A percentile compares a stretch with the other conserved stretches of the same genome.
These are phyloP conservation scores for Fusarium mundagurra DNA, from an alignment of 2,329 filamentous ascomycete species.

Conservation along the genomic window DNA sequence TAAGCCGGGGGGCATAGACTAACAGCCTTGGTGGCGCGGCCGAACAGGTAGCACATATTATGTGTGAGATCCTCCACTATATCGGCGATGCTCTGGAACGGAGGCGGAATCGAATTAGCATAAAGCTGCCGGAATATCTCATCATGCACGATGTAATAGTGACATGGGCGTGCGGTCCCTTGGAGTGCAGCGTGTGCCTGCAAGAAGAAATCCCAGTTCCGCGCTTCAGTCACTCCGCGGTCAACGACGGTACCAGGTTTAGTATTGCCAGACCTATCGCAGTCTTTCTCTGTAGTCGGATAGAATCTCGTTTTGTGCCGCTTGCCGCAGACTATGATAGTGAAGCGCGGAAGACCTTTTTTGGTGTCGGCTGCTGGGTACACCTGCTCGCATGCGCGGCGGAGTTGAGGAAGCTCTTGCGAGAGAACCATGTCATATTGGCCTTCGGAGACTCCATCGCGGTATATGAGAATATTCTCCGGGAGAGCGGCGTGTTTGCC, in stretches of 20 bases:
- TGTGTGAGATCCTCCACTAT: not conserved
- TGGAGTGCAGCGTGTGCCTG: not conserved
- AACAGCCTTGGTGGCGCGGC: not conserved
- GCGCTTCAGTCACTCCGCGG: not conserved
- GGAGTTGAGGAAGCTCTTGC: not conserved
- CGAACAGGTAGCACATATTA: not conserved
- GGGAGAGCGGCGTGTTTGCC: not conserved
- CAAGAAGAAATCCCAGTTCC: not conserved
- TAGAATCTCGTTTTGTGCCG: not conserved
- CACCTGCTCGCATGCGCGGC: not conserved
- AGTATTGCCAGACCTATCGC: not conserved
- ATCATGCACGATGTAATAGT: not conserved
- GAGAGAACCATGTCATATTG: not conserved
- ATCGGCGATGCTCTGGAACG: not conserved
- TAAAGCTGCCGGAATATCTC: not conserved
- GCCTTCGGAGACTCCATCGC: not conserved
- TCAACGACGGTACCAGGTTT: not conserved
- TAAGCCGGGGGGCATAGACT: not conserved
- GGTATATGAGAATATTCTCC: not conserved
- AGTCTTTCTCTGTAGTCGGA: not conserved
- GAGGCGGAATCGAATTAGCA: not conserved
- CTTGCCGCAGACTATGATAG: slow-evolving; percentile 1
- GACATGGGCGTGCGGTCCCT: not conserved
- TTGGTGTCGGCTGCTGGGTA: not conserved
- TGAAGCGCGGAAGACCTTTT: not conserved